Base-by-base conservation (phyloP, 225 moss, liverwort and hornwort species). In the Lunularia cruciata region DNA sequence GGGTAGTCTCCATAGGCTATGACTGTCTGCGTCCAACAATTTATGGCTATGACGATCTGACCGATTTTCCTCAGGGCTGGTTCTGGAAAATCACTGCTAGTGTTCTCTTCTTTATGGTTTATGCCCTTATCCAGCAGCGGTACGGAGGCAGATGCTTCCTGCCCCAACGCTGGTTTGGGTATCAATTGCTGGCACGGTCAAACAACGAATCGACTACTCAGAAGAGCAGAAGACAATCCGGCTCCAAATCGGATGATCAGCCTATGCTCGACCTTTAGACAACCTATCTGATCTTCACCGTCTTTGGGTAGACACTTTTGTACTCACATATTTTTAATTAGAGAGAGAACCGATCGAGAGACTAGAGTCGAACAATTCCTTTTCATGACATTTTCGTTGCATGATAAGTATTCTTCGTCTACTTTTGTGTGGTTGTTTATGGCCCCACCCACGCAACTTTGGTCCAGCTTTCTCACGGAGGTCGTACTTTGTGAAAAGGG, bases 131-230 rank as follows among this genome's bases (percentile, higher is more conserved):
- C 64, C 78, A 79, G 74, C 78, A 79, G 63, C 7, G 51, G 1
- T 74, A 79, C 65, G 74, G 78, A 15, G 74, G 78, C 10, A 58
- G 78, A 69, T 45, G 49, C 38, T 79, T 74, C 56, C 73, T 79
- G 39, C 74, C 78, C 11, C 63, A 74, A 74, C 12, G 69, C 2
- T 79, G 74, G 78, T 79, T 79, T 27, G 78, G 78, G 20, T 79
- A 79, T 35, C 23, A 58, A 38, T 51, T 25, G 32, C 32, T 79
- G 22, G 47, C 78, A n/a, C 20, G 28, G 39, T 74, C 65, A 11
- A 70, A 57, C 43, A 12, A 4, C 1, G 30, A 67, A n/a, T 32
- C 53, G 32, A 39, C 32, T 14, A 38, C 36, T 20, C 68, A 57
- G 6, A 22, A 27, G 18, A n/a, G n/a, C n/a, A n/a, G n/a, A n/a